Percentiles rank a stretch among this genome's conserved stretches.
Evolutionary conservation across 2,329 filamentous ascomycete species (phyloP).

Genomic region (Fusarium zealandicum): DNA sequence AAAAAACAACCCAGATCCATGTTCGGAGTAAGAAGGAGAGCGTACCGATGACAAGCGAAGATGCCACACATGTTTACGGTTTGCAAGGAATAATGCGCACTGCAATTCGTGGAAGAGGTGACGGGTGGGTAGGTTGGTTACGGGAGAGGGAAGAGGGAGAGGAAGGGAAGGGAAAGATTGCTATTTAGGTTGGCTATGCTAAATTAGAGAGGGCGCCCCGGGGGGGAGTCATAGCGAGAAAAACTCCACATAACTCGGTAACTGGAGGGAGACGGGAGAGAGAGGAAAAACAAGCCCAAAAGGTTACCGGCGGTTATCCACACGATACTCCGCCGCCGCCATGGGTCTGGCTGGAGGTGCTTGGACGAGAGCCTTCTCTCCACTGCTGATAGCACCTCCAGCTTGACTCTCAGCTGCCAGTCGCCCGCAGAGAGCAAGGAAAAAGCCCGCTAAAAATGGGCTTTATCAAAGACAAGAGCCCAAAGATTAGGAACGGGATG

Average conservation of each 20-base stretch:
- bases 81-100: constrained; percentile 22
- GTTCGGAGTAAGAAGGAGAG: constrained; percentile 19
- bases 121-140: constrained; percentile 4
- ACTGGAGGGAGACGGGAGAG: constrained; percentile 3
- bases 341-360: constrained; percentile 6
- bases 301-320: constrained; percentile 38
- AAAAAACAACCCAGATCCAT: constrained; percentile 30
- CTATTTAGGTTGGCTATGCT: constrained; percentile 19
- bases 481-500: constrained; percentile 1
- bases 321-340: constrained; percentile 29
- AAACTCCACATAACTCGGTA: constrained; percentile 32
- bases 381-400: constrained; percentile 16
- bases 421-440: constrained; percentile 11
- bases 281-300: constrained; percentile 31
- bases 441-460: constrained; percentile 8
- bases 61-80: constrained; percentile 87
- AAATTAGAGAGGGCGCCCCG: constrained; percentile 17
- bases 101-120: constrained; percentile 11
- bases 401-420: constrained; percentile 7
- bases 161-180: constrained; percentile 28
- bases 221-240: constrained; percentile 28
- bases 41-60: constrained; percentile 89
- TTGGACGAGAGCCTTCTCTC: constrained; percentile 19
- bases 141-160: constrained; percentile 18
- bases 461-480: constrained; percentile 12